These are phyloP conservation scores for Talaromyces thailandensis DNA, from an alignment of 495 filamentous ascomycete species.

Conservation along the genomic window DNA sequence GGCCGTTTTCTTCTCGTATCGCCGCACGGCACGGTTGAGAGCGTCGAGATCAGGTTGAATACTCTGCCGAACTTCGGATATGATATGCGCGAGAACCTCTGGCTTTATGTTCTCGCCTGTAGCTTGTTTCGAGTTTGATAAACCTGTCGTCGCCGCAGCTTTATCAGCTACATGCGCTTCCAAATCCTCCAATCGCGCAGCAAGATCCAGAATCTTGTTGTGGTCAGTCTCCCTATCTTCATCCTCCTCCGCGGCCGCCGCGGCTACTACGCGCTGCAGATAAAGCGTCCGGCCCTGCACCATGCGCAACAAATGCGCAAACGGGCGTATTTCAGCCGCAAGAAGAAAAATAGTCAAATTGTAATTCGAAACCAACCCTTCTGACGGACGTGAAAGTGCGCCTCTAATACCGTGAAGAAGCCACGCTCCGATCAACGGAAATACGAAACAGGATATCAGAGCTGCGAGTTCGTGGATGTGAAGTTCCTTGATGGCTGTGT, in stretches of 20 bases:
- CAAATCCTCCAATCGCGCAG: constrained; percentile 57
- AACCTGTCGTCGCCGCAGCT: constrained; percentile 11
- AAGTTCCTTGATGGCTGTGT: constrained; percentile 52
- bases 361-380: constrained; percentile 81
- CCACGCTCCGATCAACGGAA: constrained; percentile 68
- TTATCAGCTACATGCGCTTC: constrained; percentile 49
- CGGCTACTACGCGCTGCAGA: constrained; percentile 65
- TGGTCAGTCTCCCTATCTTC: constrained; percentile 22
- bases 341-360: constrained; percentile 92
- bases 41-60: constrained; percentile 81
- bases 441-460: constrained; percentile 67
- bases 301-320: constrained; percentile 72
- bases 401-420: constrained; percentile 66
- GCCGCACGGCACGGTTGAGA: constrained; percentile 77
- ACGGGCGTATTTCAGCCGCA: constrained; percentile 74
- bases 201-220: constrained; percentile 46
- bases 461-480: constrained; percentile 65
- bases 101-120: constrained; percentile 12
- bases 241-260: constrained; percentile 35
- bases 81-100: constrained; percentile 37
- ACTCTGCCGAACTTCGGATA: constrained; percentile 50
- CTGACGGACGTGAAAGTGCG: constrained; percentile 72
- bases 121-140: not conserved
- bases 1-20: constrained; percentile 86
- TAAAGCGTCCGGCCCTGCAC: constrained; percentile 72